Base-by-base conservation (phyloP, 192 early-diverging fungal genomes). In the Coemansia sp. region DNA sequence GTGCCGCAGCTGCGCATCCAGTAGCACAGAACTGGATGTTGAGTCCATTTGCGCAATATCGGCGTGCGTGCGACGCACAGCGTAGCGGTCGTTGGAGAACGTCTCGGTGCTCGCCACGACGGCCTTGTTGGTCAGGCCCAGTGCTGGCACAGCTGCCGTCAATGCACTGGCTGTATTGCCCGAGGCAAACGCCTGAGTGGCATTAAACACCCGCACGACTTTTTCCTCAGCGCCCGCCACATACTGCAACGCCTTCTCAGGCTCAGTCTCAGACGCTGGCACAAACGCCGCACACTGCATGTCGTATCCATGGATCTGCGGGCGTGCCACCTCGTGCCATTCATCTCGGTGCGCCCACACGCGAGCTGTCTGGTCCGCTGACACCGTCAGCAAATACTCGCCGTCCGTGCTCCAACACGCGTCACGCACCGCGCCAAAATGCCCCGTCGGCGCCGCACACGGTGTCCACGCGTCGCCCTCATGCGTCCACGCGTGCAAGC, bases 221-320 rank as follows among this genome's bases (percentile, higher is more conserved):
- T 97, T 98, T 64, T 98, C 97, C 66, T 98, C 97, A 21, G 95
- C 92, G 9, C 91, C 97, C 56, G 87, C 86, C 5, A 93, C 90
- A 79, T 89, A 96, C 47, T 70, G 73, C 76, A 87, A 91, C 21
- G 2, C 0, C 25, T 26, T 9, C 31, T 34, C 31, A 1, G 31
- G 8, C 8, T 34, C 31, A 34, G 31, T 21, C 21, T 34, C 31
- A 1, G 31, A 34, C 31, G 6, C 6, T 34, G 31, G 31, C 7
- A 90, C 74, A 60, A 96, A 94, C 1, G 90, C 86, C 18, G 95
- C 76, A 70, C 92, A 94, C 36, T 92, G 85, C 57, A 95, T 77
- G 69, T 96, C 92, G 70, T 97, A 97, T 4, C 97, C 97, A 65
- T 98, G 97, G 46, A 97, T 91, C 76, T 98, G 97, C 26, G 97